Percentiles rank a stretch among this genome's conserved stretches.
Evolutionary conservation across 345 rosid genomes (phyloP).

Genomic region (Psidium guajava): DNA sequence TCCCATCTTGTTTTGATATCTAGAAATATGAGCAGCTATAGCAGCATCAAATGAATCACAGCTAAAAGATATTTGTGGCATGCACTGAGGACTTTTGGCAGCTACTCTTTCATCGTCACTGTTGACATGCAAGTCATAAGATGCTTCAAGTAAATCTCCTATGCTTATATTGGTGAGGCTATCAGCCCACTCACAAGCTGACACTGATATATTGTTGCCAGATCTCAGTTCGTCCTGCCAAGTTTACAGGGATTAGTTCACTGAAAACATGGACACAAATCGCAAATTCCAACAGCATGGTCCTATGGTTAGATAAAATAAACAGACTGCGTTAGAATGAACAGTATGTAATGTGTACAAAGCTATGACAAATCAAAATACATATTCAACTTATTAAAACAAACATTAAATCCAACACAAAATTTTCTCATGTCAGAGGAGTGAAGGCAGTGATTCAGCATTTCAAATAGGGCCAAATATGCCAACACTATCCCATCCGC

Average conservation of each 20-base stretch:
- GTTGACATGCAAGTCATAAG: constrained; percentile 29
- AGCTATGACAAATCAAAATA: background rate
- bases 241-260: constrained; percentile 3
- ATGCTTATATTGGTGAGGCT: constrained; percentile 85
- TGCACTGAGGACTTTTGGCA: constrained; percentile 34
- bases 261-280: background rate
- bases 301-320: background rate
- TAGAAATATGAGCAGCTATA: constrained; percentile 88
- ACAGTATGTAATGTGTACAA: background rate
- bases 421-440: background rate
- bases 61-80: constrained; percentile 55
- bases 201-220: constrained; percentile 22
- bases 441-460: background rate
- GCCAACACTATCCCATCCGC: background rate
- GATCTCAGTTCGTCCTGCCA: constrained; percentile 32
- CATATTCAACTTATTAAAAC: background rate
- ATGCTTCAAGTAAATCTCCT: constrained; percentile 83
- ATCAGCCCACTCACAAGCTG: constrained; percentile 96
- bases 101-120: constrained; percentile 21
- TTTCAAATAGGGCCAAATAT: background rate
- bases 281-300: background rate
- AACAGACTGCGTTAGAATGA: background rate
- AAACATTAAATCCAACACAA: background rate
- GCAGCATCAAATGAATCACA: constrained; percentile 99
- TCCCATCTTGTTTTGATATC: constrained; percentile 55